A percentile compares a stretch with the other conserved stretches of the same genome.
Conservation (phyloP, 1,284 basidiomycete species). For the Pseudozyma hubeiensis region DNA sequence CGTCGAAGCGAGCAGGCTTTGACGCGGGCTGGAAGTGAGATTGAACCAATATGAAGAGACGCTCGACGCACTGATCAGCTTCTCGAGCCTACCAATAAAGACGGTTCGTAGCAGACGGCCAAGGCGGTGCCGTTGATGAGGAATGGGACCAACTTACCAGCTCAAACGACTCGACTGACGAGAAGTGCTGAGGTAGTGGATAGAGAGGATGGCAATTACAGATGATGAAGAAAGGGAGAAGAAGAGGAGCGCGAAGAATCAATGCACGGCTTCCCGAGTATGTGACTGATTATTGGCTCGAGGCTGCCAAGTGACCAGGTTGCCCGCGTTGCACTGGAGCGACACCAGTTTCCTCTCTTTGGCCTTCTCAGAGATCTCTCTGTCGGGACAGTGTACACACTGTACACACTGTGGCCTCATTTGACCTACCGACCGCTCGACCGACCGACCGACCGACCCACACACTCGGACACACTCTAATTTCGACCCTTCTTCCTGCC, state of each 20-base stretch:
- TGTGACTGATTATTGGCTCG: no score
- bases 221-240: neutral
- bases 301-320: no score
- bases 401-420: neutral
- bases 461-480: conserved; percentile 1
- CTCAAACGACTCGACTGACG: neutral
- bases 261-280: neutral
- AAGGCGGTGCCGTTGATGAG: no score
- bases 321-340: no score
- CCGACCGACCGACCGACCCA: neutral
- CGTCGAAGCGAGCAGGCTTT: no score
- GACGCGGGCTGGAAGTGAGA: no score
- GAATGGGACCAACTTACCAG: conserved; percentile 5
- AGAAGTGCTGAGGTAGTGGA: neutral
- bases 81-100: neutral
- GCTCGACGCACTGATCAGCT: no score
- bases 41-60: no score
- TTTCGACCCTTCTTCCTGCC: conserved; percentile 1
- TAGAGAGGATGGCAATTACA: neutral
- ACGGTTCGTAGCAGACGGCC: no score
- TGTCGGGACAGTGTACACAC: conserved; percentile 1
- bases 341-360: neutral
- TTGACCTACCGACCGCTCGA: no score
- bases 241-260: neutral
- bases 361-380: neutral